Base-by-base conservation (phyloP, 495 filamentous ascomycete genomes). In the Xylaria cubensis region DNA sequence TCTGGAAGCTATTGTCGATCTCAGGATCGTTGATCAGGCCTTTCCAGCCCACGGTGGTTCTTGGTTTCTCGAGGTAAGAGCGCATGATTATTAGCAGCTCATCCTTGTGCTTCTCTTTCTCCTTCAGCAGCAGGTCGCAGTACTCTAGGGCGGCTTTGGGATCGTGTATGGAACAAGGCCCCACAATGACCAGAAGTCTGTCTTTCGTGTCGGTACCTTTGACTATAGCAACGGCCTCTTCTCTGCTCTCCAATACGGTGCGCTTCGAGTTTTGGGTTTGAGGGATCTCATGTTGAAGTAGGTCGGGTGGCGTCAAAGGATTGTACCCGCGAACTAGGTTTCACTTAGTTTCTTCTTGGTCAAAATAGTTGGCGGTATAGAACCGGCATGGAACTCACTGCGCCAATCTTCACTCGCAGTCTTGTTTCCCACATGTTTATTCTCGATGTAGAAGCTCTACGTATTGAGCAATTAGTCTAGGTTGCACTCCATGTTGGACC, bases 1-100 rank as follows among this genome's bases (percentile, higher is more conserved):
- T 98, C 82, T 97, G 90, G 89, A 98, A 98, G 82, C 92, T 95
- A 78, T 97, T 94, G 82, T 99, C 95, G 80, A 99, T 97, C 74
- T 98, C 95, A 9, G 97, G 97, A 83, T 99, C 97, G 81, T 99
- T 99, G 85, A 99, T 97, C 73, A 99, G 86, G 17, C 97, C 97
- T 84, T 99, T 99, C 97, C 97, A 99, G 66, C 97, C 97, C 19
- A 99, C 95, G 0, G 97, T 99, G 17, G 97, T 99, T 74, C 97
- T 91, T 29, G 97, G 97, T 86, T 99, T 99, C 86, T 99, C 97
- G 39, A 99, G 90, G 87, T 99, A 99, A 64, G 94, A 92, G 62
- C 97, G 92, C 97, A 99, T 99, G 50, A 98, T 91, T 74, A 99
- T 97, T 64, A 97, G 84, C 17, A 99, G 87, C 77, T 98, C 93